These are phyloP conservation scores for Nannizziopsis arthrosporioides DNA, from an alignment of 2,329 filamentous ascomycete genomes.

Conservation along the genomic window DNA sequence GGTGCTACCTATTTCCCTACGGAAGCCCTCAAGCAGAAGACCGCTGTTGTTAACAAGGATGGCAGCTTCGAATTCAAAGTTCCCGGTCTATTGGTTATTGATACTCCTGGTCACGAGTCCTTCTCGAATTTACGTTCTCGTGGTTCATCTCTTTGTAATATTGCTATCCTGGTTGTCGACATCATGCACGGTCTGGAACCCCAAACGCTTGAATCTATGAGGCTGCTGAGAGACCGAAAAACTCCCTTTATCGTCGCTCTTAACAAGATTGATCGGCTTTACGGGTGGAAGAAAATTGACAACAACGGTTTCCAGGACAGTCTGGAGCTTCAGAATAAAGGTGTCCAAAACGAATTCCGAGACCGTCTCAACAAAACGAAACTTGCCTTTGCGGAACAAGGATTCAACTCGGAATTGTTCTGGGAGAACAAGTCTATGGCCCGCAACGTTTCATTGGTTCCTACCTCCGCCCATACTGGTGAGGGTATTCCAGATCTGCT, in stretches of 20 bases:
- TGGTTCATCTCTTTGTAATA: conserved; percentile 97
- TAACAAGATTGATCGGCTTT: conserved; percentile 99
- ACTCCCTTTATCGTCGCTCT: conserved; percentile 97
- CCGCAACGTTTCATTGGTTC: conserved; percentile 85
- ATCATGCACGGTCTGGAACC: conserved; percentile 99
- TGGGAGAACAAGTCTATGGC: conserved; percentile 98
- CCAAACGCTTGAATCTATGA: conserved; percentile 96
- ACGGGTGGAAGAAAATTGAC: conserved; percentile 96
- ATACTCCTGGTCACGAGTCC: conserved; percentile 98
- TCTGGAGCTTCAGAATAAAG: conserved; percentile 77
- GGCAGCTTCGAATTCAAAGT: conserved; percentile 92
- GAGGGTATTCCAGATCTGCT: conserved; percentile 98
- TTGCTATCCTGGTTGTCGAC: conserved; percentile 96
- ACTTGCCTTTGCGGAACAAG: conserved; percentile 86
- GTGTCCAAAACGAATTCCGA: conserved; percentile 86
- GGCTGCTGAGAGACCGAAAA: conserved; percentile 77
- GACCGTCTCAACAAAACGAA: conserved; percentile 86
- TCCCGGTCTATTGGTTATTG: conserved; percentile 88
- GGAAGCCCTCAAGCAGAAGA: conserved; percentile 86
- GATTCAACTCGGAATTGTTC: conserved; percentile 94
- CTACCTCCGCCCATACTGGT: conserved; percentile 95
- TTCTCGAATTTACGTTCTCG: conserved; percentile 96
- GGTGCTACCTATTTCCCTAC: conserved; percentile 98
- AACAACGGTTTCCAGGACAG: conserved; percentile 98
- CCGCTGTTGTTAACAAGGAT: conserved; percentile 82